A percentile compares a stretch with the other conserved stretches of the same genome.
Conservation (phyloP, 163 green algal species). For the Smithsoniella earleae region DNA sequence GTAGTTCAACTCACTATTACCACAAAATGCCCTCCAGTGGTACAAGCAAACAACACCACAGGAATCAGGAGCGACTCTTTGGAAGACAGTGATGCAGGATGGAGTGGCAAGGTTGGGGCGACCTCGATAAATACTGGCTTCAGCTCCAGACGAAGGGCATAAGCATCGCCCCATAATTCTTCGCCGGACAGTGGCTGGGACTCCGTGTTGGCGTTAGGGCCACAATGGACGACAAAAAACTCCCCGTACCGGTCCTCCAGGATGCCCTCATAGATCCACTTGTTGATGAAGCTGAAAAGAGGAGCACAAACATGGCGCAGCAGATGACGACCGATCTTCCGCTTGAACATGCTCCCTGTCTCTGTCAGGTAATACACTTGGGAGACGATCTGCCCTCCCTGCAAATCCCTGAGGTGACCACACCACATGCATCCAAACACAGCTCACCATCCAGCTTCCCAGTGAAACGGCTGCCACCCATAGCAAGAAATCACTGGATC, state of each 20-base stretch:
- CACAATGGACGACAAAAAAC: constrained; percentile 62
- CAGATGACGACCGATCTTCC: constrained; percentile 43
- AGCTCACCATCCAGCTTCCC: too few species aligned
- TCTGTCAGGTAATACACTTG: constrained; percentile 49
- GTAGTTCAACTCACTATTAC: too few species aligned
- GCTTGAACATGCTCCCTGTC: constrained; percentile 56
- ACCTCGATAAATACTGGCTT: constrained; percentile 29
- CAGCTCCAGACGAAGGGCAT: constrained; percentile 40
- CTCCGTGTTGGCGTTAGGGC: background rate
- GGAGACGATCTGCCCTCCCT: constrained; percentile 53
- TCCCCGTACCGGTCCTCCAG: constrained; percentile 61
- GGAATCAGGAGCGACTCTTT: too few species aligned
- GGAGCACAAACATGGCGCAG: constrained; percentile 48
- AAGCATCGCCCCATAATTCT: constrained; percentile 34
- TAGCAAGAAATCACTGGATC: too few species aligned
- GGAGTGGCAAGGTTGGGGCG: too few species aligned
- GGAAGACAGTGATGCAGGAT: too few species aligned
- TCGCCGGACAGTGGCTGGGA: background rate
- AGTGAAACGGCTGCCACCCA: too few species aligned
- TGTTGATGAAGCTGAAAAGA: constrained; percentile 37
- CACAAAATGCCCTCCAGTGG: too few species aligned
- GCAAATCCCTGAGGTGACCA: too few species aligned
- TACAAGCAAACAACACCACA: too few species aligned
- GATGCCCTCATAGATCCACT: constrained; percentile 72
- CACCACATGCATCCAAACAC: too few species aligned